phyloP scores from a whole-genome alignment of 805 yeast species.

The Saccharomycopsis sp. region DNA sequence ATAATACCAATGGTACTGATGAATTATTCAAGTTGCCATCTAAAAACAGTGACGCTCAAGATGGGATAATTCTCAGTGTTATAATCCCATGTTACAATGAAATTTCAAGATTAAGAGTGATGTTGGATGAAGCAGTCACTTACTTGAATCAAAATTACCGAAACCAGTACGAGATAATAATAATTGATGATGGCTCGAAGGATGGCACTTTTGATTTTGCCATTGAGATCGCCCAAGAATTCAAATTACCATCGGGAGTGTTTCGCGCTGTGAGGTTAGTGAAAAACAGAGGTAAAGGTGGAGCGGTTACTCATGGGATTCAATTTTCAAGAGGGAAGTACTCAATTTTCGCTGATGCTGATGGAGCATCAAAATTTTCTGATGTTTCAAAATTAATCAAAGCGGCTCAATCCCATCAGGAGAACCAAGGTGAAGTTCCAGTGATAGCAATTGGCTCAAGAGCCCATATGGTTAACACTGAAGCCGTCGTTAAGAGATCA shows the following conservation, averaged over 20 bases:
- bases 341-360: slow-evolving; percentile 92
- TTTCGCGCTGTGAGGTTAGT: slow-evolving; percentile 65
- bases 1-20: slow-evolving; percentile 11
- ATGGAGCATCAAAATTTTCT: slow-evolving; percentile 83
- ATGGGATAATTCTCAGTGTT: slow-evolving; percentile 27
- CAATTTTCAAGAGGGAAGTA: slow-evolving; percentile 65
- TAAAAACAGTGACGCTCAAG: slow-evolving; percentile 2
- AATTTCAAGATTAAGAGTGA: slow-evolving; percentile 56
- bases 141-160: slow-evolving; percentile 36
- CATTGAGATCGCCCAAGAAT: slow-evolving; percentile 43
- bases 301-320: slow-evolving; percentile 94
- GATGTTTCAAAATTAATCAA: slow-evolving; percentile 52
- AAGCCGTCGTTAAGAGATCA: slow-evolving; percentile 93
- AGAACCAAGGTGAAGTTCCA: slow-evolving; percentile 29
- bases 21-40: slow-evolving; percentile 12
- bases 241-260: slow-evolving; percentile 45
- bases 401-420: slow-evolving; percentile 25
- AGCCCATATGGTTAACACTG: slow-evolving; percentile 94
- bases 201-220: slow-evolving; percentile 78
- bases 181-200: slow-evolving; percentile 87
- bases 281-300: slow-evolving; percentile 88
- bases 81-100: slow-evolving; percentile 96
- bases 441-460: slow-evolving; percentile 85
- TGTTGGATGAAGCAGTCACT: slow-evolving; percentile 64
- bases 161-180: slow-evolving; percentile 61